Evolutionary conservation across 2,329 filamentous ascomycete genomes (phyloP), one percentile per base, ranked within the genome.

Genomic region (Aspergillus costaricaensis): DNA sequence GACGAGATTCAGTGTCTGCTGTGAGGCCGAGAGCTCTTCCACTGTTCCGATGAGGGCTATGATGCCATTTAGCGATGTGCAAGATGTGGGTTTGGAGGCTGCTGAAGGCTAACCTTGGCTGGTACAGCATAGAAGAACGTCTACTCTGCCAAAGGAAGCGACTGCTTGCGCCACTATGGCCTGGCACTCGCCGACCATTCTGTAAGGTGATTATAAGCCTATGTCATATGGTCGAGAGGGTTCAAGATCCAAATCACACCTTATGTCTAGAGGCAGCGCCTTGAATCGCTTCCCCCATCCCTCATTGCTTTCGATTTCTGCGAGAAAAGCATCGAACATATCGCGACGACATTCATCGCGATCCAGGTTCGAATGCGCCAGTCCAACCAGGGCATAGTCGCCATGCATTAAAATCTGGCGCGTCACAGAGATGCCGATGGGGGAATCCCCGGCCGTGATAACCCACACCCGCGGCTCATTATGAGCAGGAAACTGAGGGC

Each of bases 51-150:
- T 87, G 32, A 97, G 86, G 64, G 92, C 91, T 92, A 61, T 43
- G 27, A 21, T 55, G 30, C 1, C 36, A 19, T 39, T 70, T 55
- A 67, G 62, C 52, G 5, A 21, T 38, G 50, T 4, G 32, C 30
- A 21, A 7, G 49, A 23, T 6, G 15, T 6, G 5, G 21, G 39
- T 12, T n/a, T 14, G 9, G 32, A 2, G 27, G 10, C 17, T 15
- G n/a, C 23, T 30, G 50, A 48, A 51, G 15, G 12, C 77, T 62
- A 81, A 91, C 90, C 88, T 84, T 96, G 91, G 61, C 89, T 95
- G 59, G 90, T 91, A 79, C 92, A 96, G 75, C 92, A 96, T 41
- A 98, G 83, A 62, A 98, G 76, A 59, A 98, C 93, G 76, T 99
- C 95, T 57, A 98, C 88, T 43, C 89, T 86, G 8, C 91, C 91